phyloP scores from a whole-genome alignment of 768 basidiomycete species.

The Russula compacta region DNA sequence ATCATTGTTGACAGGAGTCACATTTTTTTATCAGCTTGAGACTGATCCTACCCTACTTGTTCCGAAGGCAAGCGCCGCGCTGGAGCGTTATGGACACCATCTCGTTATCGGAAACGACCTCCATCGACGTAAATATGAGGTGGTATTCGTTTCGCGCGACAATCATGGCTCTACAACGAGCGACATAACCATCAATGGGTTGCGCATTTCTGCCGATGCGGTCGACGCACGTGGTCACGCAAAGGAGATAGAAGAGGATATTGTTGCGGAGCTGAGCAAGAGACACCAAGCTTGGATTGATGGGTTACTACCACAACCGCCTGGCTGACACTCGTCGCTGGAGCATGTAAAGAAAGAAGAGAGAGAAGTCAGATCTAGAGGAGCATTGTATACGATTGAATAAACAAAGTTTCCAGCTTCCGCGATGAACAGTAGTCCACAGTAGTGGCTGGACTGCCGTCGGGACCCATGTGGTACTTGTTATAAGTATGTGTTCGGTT shows the following conservation, averaged over 20 bases:
- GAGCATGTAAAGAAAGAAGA: neutral
- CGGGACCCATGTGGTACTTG: too few relatives aligned
- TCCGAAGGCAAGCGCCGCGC: constrained; percentile 81
- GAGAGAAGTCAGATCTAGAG: neutral
- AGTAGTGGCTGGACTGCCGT: too few relatives aligned
- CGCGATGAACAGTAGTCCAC: too few relatives aligned
- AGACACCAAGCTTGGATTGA: constrained; percentile 68
- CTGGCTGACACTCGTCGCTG: neutral
- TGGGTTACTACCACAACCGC: neutral
- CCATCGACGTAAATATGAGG: constrained; percentile 83
- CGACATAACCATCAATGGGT: constrained; percentile 49
- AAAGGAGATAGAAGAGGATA: constrained; percentile 92
- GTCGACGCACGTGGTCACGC: constrained; percentile 24
- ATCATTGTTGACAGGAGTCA: neutral
- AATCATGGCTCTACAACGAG: constrained; percentile 18
- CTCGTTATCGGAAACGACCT: constrained; percentile 96
- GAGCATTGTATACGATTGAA: neutral
- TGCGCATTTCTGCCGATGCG: constrained; percentile 43
- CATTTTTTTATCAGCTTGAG: constrained; percentile 59
- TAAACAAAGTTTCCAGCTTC: neutral
- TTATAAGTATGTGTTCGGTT: too few relatives aligned
- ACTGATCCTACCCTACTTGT: constrained; percentile 77
- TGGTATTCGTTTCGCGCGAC: constrained; percentile 74
- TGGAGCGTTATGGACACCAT: constrained; percentile 94
- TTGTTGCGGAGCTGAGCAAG: constrained; percentile 63